Conservation (phyloP, 805 yeast species). For the Limtongia smithiae region DNA sequence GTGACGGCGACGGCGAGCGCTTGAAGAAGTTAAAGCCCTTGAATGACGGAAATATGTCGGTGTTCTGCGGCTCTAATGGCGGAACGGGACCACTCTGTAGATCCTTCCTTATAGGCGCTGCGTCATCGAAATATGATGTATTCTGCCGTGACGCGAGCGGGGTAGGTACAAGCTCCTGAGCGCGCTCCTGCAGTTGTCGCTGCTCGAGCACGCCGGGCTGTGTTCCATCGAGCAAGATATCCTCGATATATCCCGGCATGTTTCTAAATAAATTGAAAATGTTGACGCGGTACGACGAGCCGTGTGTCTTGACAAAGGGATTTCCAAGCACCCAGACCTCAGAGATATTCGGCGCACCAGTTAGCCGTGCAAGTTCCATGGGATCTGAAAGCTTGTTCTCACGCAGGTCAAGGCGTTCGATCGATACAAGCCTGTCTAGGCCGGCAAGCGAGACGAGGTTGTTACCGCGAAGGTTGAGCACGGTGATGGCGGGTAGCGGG, state of each 20-base stretch:
- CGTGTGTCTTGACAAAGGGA: constrained; percentile 29
- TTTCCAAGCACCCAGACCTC: constrained; percentile 33
- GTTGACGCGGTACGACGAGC: constrained; percentile 27
- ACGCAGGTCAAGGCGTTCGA: constrained; percentile 31
- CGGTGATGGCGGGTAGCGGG: constrained; percentile 27
- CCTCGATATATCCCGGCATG: constrained; percentile 28
- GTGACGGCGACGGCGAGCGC: background rate
- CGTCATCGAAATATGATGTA: background rate
- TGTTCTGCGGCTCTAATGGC: constrained; percentile 3
- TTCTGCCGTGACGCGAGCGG: constrained; percentile 1
- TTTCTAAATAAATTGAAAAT: constrained; percentile 31
- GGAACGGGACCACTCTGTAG: background rate
- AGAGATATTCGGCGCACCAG: constrained; percentile 24
- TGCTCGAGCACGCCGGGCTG: constrained; percentile 33
- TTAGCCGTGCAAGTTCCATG: constrained; percentile 29
- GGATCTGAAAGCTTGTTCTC: constrained; percentile 31
- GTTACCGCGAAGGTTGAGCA: constrained; percentile 31
- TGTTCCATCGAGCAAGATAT: constrained; percentile 31
- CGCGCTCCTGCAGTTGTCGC: constrained; percentile 27
- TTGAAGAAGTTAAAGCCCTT: constrained; percentile 16
- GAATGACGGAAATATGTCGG: constrained; percentile 12
- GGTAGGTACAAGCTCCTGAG: constrained; percentile 19
- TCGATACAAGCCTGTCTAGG: constrained; percentile 26
- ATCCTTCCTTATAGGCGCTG: background rate
- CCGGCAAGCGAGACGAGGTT: constrained; percentile 30